Conservation (phyloP, 2,329 filamentous ascomycete genomes). For the Tympanopsis confertula region DNA sequence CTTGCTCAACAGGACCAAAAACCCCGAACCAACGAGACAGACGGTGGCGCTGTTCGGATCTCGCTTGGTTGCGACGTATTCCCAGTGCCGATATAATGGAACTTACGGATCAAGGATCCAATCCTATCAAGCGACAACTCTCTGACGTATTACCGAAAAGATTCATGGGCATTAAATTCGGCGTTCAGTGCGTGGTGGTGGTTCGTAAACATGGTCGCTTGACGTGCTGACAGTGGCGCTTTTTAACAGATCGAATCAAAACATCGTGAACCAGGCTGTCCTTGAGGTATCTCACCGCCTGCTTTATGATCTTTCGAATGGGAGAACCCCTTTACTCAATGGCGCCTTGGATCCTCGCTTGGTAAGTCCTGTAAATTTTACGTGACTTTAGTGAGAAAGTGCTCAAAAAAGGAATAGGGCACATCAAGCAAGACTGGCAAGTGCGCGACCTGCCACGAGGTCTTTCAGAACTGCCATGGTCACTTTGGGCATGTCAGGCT, state of each 20-base stretch:
- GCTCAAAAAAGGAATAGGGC: slow-evolving; percentile 32
- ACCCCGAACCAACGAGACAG: too few relatives aligned
- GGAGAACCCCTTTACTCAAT: slow-evolving; percentile 64
- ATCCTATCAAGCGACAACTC: slow-evolving; percentile 88
- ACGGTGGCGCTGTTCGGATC: too few relatives aligned
- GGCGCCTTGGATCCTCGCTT: slow-evolving; percentile 81
- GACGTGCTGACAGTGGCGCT: slow-evolving; percentile 1
- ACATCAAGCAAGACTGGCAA: slow-evolving; percentile 72
- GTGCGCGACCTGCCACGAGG: slow-evolving; percentile 75
- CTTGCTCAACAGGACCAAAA: too few relatives aligned
- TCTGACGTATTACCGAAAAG: slow-evolving; percentile 80
- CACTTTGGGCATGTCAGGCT: slow-evolving; percentile 92
- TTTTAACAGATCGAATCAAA: slow-evolving; percentile 63
- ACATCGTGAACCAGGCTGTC: slow-evolving; percentile 90
- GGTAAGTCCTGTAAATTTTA: slow-evolving; percentile 21
- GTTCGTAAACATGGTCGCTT: not conserved
- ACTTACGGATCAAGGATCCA: too few relatives aligned
- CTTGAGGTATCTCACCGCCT: slow-evolving; percentile 85
- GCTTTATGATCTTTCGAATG: slow-evolving; percentile 79
- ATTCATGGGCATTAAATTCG: slow-evolving; percentile 88
- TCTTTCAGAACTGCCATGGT: slow-evolving; percentile 75
- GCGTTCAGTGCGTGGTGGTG: slow-evolving; percentile 57
- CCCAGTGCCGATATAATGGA: too few relatives aligned
- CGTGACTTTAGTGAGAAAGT: slow-evolving; percentile 3
- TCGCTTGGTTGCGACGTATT: too few relatives aligned